These are phyloP conservation scores for Chlamydomonas urium DNA, from an alignment of 139 green algal species.

Conservation along the genomic window DNA sequence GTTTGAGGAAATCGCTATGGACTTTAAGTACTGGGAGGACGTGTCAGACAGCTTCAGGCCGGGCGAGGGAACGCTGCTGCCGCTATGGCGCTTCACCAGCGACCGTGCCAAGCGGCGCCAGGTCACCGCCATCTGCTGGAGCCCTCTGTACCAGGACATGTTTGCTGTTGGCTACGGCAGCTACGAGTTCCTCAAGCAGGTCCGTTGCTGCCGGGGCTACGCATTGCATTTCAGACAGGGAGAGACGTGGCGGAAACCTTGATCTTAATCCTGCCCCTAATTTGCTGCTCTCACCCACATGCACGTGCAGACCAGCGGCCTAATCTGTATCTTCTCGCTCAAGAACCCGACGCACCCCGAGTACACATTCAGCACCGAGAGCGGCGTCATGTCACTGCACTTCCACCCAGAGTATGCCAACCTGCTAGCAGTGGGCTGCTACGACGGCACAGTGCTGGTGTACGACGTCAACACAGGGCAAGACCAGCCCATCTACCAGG, in stretches of 20 bases:
- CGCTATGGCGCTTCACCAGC: conserved; percentile 82
- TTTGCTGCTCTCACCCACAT: not conserved
- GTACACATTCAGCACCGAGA: conserved; percentile 64
- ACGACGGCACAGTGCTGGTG: conserved; percentile 45
- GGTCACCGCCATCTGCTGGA: conserved; percentile 80
- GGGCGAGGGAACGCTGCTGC: conserved; percentile 83
- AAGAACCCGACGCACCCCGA: conserved; percentile 86
- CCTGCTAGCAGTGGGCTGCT: conserved; percentile 47
- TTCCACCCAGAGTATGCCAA: conserved; percentile 80
- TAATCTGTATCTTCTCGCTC: conserved; percentile 81
- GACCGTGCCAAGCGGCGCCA: conserved; percentile 43
- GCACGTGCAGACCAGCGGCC: conserved; percentile 35
- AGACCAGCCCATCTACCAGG: conserved; percentile 60
- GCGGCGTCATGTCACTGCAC: conserved; percentile 82
- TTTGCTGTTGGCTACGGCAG: conserved; percentile 87
- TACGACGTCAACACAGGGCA: conserved; percentile 51
- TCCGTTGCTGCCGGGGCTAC: too few relatives aligned
- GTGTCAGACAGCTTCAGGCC: conserved; percentile 57
- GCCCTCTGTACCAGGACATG: conserved; percentile 70
- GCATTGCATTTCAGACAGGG: too few relatives aligned
- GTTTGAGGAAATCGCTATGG: conserved; percentile 76
- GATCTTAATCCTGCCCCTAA: too few relatives aligned
- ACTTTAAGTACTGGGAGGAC: conserved; percentile 98
- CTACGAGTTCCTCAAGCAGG: conserved; percentile 81
- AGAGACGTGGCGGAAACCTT: too few relatives aligned